These are phyloP conservation scores for Rosa chinensis DNA, from an alignment of 306 rosid species.

Conservation along the genomic window DNA sequence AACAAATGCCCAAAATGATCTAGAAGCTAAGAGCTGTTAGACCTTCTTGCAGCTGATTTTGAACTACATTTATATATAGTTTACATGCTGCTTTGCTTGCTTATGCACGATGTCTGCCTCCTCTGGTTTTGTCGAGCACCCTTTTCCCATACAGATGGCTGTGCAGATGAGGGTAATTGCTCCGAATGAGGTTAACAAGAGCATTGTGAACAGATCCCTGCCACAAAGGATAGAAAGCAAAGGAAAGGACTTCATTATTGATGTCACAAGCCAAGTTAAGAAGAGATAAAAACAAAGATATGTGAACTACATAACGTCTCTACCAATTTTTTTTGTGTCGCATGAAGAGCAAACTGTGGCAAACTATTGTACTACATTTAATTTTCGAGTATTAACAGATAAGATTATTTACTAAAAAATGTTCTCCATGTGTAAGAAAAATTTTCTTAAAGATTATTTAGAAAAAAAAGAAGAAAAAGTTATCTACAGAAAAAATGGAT, in stretches of 20 bases:
- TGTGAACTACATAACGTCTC: too few relatives aligned
- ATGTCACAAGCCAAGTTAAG: background rate
- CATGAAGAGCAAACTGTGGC: too few relatives aligned
- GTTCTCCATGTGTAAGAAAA: too few relatives aligned
- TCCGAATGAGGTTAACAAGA: conserved; percentile 9
- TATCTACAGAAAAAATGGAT: too few relatives aligned
- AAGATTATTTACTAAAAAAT: too few relatives aligned
- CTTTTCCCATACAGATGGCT: conserved; percentile 28
- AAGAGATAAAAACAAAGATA: background rate
- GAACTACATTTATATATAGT: background rate
- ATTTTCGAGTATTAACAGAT: too few relatives aligned
- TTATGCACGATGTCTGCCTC: background rate
- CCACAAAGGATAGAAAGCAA: background rate
- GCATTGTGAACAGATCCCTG: conserved; percentile 12
- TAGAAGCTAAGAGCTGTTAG: background rate
- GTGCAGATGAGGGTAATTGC: conserved; percentile 1
- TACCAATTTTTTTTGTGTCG: background rate
- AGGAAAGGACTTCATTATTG: background rate
- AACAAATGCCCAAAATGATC: background rate
- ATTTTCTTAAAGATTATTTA: too few relatives aligned
- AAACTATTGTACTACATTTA: too few relatives aligned
- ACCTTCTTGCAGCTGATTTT: background rate
- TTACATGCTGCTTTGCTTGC: background rate
- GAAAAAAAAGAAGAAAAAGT: too few relatives aligned
- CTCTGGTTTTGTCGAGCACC: conserved; percentile 13